Percentiles rank a stretch among this genome's conserved stretches.
phyloP scores from a whole-genome alignment of 1,139 yeast genomes.

The Taphrina flavorubra region DNA sequence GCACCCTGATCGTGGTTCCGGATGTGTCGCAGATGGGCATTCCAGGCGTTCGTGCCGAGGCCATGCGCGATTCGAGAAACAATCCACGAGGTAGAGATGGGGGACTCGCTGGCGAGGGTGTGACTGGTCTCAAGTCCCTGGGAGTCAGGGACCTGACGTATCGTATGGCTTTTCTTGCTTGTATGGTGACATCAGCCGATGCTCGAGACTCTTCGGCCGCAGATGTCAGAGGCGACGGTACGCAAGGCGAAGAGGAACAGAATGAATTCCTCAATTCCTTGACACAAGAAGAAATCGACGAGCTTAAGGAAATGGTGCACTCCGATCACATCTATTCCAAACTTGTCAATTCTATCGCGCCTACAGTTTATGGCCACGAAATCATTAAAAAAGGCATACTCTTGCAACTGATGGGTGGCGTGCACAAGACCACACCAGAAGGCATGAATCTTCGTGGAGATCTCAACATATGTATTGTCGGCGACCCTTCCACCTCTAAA shows the following conservation, averaged over 20 bases:
- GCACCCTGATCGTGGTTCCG: slow-evolving; percentile 94
- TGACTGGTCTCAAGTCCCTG: slow-evolving; percentile 78
- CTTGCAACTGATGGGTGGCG: slow-evolving; percentile 91
- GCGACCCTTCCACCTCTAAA: slow-evolving; percentile 98
- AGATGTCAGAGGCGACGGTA: slow-evolving; percentile 58
- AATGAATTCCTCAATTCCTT: slow-evolving; percentile 78
- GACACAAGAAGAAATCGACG: slow-evolving; percentile 81
- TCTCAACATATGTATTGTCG: slow-evolving; percentile 93
- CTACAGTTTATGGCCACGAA: slow-evolving; percentile 97
- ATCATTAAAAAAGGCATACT: slow-evolving; percentile 89
- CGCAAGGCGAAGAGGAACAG: slow-evolving; percentile 64
- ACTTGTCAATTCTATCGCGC: slow-evolving; percentile 88
- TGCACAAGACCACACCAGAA: slow-evolving; percentile 90
- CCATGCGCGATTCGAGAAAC: slow-evolving; percentile 72
- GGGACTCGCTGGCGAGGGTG: slow-evolving; percentile 68
- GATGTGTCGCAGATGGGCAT: slow-evolving; percentile 94
- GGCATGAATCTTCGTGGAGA: slow-evolving; percentile 97
- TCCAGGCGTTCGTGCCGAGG: slow-evolving; percentile 91
- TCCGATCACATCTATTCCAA: slow-evolving; percentile 85
- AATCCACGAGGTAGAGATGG: slow-evolving; percentile 69
- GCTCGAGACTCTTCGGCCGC: slow-evolving; percentile 50
- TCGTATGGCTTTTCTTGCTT: slow-evolving; percentile 86
- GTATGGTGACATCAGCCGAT: slow-evolving; percentile 67
- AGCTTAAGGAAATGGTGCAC: slow-evolving; percentile 87
- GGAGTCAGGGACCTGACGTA: slow-evolving; percentile 96